Evolutionary conservation across 306 rosid species (phyloP), one percentile per base, ranked within the genome.

Genomic region (Mimosa pudica): DNA sequence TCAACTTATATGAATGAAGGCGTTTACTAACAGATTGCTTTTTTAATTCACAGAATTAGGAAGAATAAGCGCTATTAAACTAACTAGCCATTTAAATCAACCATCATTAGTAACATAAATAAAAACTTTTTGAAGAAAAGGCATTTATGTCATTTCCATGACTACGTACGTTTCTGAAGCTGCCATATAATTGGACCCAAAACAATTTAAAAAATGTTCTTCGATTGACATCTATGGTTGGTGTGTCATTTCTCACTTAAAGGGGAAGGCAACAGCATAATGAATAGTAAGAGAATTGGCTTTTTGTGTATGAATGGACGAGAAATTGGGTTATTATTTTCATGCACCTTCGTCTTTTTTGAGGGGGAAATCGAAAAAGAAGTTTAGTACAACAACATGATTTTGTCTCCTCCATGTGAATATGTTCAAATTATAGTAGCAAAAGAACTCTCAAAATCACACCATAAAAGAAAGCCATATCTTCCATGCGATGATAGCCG

Each of bases 141-240:
- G 7, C 4, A 54, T 55, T 17, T 55, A 55, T 55, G 20, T 52
- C 58, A 16, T 55, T 55, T 55, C 30, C 61, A 55, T n/a, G 30
- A 30, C 10, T 13, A 16, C 42, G 42, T 38, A 49, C 30, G 30
- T 55, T 55, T 55, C 7, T 55, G 10, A 55, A 55, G 61, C 10
- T n/a, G 61, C 61, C 55, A 49, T 12, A 55, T 17, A 2, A 20
- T 55, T 17, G 30, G 61, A 6, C 24, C 7, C 10, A n/a, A n/a
- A 6, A 54, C 24, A 55, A 16, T 6, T 10, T 8, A 16, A 20
- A 13, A 13, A 4, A 52, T 18, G 63, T 66, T 51, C n/a, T 1
- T 55, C 17, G 77, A 80, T 52, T 69, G 66, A 83, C 77, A 69
- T 78, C 44, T 74, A 30, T 60, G 68, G 70, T 74, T 74, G 41